Evolutionary conservation across 2,329 filamentous ascomycete species (phyloP), one percentile per base, ranked within the genome.

Genomic region (Thelonectria blattea): DNA sequence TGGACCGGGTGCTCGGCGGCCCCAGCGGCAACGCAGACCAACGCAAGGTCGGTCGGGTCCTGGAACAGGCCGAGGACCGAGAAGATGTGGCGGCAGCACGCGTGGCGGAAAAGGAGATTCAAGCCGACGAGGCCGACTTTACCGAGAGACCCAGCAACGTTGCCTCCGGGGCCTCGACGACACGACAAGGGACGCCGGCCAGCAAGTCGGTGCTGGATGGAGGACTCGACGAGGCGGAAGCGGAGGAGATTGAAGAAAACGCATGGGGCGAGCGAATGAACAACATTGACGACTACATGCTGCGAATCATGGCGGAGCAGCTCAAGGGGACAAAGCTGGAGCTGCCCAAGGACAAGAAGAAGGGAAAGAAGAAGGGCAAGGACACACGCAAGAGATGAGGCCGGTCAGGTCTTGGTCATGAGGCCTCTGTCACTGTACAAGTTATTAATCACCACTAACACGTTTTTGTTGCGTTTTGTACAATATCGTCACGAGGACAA

Each of bases 11-110:
- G 3, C 85, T 97, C 0, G 91, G 90, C 11, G 82, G 83, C 1
- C 81, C 85, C 20, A 84, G 85, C 61, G 88, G 82, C 61, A 88
- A 81, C 59, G 84, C 82, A 11, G 87, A 88, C 32, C 82, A 87
- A 58, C 82, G 84, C 41, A 83, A 80, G 30, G 87, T 91, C 1
- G 86, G 88, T 3, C 85, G 89, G 15, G 91, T 89, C 0, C 88
- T 99, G 32, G 93, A 96, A 68, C 90, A 92, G 65, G 94, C 93
- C 0, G 95, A 99, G 76, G 95, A 99, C 70, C 87, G 86, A 49
- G 95, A 99, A 73, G 95, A 99, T 72, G 91, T 94, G 14, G 88
- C 88, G 24, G 95, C 95, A 0, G 95, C 95, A 2, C 90, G 91
- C 52, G 86, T 91, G 10, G 95, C 95, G 0, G 91, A 96, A 73